Evolutionary conservation across 2,329 filamentous ascomycete species (phyloP).

Genomic region (Sporothrix globosa): DNA sequence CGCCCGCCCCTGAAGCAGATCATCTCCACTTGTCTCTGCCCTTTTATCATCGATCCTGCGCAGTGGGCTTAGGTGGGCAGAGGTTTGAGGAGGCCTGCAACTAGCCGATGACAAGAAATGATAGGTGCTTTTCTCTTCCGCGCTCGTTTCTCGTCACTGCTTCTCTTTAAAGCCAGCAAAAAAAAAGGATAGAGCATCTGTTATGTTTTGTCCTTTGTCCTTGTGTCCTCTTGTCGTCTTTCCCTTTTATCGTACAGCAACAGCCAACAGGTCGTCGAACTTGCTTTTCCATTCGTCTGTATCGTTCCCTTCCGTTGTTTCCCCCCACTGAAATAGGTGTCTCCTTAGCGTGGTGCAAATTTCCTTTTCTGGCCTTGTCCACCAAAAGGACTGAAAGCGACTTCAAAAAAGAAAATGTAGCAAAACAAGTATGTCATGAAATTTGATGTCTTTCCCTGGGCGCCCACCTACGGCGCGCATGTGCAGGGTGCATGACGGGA

Average conservation of each 20-base stretch:
- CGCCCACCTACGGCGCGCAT: background rate
- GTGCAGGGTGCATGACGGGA: background rate
- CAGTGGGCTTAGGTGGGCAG: too few relatives aligned
- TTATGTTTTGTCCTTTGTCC: background rate
- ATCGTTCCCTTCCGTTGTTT: background rate
- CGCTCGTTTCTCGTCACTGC: too few relatives aligned
- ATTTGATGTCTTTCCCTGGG: background rate
- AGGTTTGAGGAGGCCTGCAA: too few relatives aligned
- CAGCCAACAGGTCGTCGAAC: background rate
- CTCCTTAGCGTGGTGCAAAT: background rate
- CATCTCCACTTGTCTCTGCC: background rate
- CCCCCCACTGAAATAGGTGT: background rate
- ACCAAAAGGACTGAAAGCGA: background rate
- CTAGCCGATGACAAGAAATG: too few relatives aligned
- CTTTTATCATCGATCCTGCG: background rate
- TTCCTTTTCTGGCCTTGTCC: background rate
- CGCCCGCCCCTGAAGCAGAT: conserved; percentile 6
- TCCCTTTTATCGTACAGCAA: background rate
- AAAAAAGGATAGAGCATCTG: conserved; percentile 10
- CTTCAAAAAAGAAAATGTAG: background rate
- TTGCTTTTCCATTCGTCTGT: background rate
- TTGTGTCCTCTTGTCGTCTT: too few relatives aligned
- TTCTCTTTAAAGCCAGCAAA: too few relatives aligned
- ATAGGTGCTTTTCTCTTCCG: background rate
- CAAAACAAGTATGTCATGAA: background rate